Evolutionary conservation across 805 yeast species (phyloP).

Genomic region (Kregervanrija fluxuum): DNA sequence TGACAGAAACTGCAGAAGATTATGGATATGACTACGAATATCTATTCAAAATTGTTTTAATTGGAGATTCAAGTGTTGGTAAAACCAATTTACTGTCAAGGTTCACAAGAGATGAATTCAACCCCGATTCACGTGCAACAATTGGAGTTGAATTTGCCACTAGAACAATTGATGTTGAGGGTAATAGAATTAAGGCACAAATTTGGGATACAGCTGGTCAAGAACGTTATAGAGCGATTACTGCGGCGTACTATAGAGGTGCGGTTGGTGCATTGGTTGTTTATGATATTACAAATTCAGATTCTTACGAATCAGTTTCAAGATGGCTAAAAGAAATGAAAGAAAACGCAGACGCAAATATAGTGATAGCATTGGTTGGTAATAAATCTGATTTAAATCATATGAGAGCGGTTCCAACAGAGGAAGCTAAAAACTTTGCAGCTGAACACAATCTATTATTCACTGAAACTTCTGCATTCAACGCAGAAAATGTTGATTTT

Average conservation of each 20-base stretch:
- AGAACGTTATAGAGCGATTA: conserved; percentile 96
- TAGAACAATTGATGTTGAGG: conserved; percentile 82
- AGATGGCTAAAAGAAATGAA: conserved; percentile 88
- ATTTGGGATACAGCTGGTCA: conserved; percentile 99
- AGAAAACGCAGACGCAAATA: conserved; percentile 90
- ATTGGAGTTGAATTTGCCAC: conserved; percentile 99
- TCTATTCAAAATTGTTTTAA: conserved; percentile 85
- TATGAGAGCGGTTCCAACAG: conserved; percentile 93
- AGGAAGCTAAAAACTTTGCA: conserved; percentile 93
- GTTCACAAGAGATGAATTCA: conserved; percentile 93
- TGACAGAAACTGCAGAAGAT: conserved; percentile 41
- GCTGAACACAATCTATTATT: conserved; percentile 86
- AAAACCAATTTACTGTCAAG: conserved; percentile 89
- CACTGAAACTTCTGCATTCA: conserved; percentile 93
- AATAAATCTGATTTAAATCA: conserved; percentile 89
- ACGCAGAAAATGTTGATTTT: conserved; percentile 88
- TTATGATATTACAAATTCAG: conserved; percentile 89
- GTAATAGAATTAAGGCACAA: conserved; percentile 80
- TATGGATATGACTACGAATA: conserved; percentile 81
- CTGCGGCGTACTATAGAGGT: conserved; percentile 95
- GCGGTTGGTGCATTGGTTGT: conserved; percentile 97
- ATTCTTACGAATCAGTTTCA: conserved; percentile 75
- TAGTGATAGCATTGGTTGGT: conserved; percentile 89
- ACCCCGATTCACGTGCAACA: conserved; percentile 87
- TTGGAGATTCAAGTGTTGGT: conserved; percentile 97